Base-by-base conservation (phyloP, 75 land plant genomes). In the Larix kaempferi region DNA sequence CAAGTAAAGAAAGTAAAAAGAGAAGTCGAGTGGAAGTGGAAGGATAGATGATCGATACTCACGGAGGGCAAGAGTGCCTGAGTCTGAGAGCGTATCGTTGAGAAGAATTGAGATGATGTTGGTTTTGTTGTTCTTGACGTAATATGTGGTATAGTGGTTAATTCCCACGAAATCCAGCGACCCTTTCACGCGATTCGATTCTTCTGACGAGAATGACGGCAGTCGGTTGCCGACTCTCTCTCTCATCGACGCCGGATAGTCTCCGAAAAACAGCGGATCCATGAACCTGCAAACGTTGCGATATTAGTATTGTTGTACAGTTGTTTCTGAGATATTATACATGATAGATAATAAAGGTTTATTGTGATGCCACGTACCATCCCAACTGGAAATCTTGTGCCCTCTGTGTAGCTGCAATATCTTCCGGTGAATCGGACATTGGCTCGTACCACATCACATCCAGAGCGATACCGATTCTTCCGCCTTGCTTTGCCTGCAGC, bases 131-230 rank as follows among this genome's bases (percentile, higher is more conserved):
- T 52, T 1, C n/a, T 8, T 73, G 12, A 85, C 91, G 77, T 89
- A 94, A 56, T 75, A 87, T 21, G 92, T 87, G 1, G 94, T 91
- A 79, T 94, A 91, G 74, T 91, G 92, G 72, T 94, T 93, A 4
- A 93, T 86, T 0, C 93, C 93, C 14, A 93, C 86, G 80, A 91
- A 93, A 77, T 93, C 91, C 76, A 89, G 77, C 11, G 95, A 91
- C 0, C 91, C 91, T 79, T 86, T 89, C 1, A 93, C 66, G 6
- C 82, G 74, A 44, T 81, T 57, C 52, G 86, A 56, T 56, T 93
- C 85, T 58, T 41, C 65, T 6, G 21, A 19, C 15, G 93, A 44
- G 60, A 93, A 91, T 6, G 15, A 86, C 14, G 95, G 95, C 80
- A 93, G 63, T 14, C 93, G 76, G 74, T 75, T 59, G 71, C 90